These are phyloP conservation scores for Tricholoma terreum DNA, from an alignment of 768 basidiomycete genomes.

Conservation along the genomic window DNA sequence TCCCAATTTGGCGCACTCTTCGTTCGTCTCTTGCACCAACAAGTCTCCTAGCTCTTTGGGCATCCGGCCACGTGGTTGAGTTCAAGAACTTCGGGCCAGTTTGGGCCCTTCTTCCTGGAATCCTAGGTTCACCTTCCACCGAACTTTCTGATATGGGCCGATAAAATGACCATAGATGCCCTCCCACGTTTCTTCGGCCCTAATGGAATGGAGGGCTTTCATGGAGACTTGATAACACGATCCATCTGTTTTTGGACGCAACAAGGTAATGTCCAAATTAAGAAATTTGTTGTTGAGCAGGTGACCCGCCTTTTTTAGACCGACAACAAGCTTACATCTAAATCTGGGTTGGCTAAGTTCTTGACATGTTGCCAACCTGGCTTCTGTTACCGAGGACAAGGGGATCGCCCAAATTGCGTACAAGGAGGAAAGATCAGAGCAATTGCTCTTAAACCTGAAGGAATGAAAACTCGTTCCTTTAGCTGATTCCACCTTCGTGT, in stretches of 20 bases:
- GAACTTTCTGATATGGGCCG: constrained; percentile 7
- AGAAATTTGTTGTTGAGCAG: constrained; percentile 14
- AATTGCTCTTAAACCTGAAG: constrained; percentile 36
- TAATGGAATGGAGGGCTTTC: neutral
- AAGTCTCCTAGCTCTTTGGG: no score
- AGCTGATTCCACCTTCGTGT: constrained; percentile 31
- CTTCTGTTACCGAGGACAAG: constrained; percentile 34
- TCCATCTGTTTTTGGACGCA: constrained; percentile 13
- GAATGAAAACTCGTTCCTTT: constrained; percentile 20
- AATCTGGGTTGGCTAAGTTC: constrained; percentile 15
- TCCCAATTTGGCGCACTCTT: neutral
- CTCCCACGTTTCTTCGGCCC: constrained; percentile 1
- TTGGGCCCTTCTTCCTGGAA: no score
- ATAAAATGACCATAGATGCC: neutral
- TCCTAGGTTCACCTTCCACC: constrained; percentile 1
- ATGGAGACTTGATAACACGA: neutral
- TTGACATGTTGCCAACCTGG: neutral
- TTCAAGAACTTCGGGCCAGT: no score
- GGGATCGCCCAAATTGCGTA: constrained; percentile 43
- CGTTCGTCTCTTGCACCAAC: no score
- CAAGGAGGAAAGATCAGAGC: constrained; percentile 32
- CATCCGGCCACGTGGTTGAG: no score
- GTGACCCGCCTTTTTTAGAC: constrained; percentile 9
- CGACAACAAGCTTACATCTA: constrained; percentile 23
- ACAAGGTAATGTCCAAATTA: constrained; percentile 36